Evolutionary conservation across 2,329 filamentous ascomycete species (phyloP), one percentile per base, ranked within the genome.

Genomic region (Arthrinium puccinioides): DNA sequence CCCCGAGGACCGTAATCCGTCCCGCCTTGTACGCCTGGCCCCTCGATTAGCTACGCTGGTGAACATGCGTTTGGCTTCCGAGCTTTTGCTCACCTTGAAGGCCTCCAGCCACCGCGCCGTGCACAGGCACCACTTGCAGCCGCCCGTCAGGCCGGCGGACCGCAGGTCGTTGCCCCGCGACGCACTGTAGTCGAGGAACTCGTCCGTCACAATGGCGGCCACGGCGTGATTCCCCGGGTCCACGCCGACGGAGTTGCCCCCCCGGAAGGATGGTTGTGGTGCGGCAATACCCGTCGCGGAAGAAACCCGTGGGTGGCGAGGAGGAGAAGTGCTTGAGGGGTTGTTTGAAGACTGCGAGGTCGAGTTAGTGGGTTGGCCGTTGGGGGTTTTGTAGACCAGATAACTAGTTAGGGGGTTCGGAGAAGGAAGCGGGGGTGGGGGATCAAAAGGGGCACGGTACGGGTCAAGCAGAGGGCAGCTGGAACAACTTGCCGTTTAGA

Each of bases 51-150:
- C n/a, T n/a, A n/a, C n/a, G n/a, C n/a, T n/a, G n/a, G n/a, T n/a
- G n/a, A n/a, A n/a, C n/a, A n/a, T n/a, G n/a, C n/a, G n/a, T n/a
- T n/a, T n/a, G n/a, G n/a, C n/a, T n/a, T n/a, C n/a, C n/a, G n/a
- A n/a, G n/a, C n/a, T n/a, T n/a, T n/a, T n/a, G n/a, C n/a, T n/a
- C n/a, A n/a, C n/a, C n/a, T 73, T 62, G 42, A 76, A 70, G 2
- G 75, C 77, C 53, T 81, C 23, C 46, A 70, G 70, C 74, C 74
- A 81, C 30, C 76, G 57, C 9, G 56, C 61, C 3, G 74, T 75
- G 49, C 77, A 81, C 5, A 82, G 56, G 54, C 77, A 82, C 74
- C 77, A 81, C 53, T 72, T 75, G 49, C 75, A 79, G 7, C 76
- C 76, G 10, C 62, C 69, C 15, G 63, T 72, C 38, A 81, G 63